Base-by-base conservation (phyloP, 352 stramenopile genomes). In the Phytophthora lateralis region DNA sequence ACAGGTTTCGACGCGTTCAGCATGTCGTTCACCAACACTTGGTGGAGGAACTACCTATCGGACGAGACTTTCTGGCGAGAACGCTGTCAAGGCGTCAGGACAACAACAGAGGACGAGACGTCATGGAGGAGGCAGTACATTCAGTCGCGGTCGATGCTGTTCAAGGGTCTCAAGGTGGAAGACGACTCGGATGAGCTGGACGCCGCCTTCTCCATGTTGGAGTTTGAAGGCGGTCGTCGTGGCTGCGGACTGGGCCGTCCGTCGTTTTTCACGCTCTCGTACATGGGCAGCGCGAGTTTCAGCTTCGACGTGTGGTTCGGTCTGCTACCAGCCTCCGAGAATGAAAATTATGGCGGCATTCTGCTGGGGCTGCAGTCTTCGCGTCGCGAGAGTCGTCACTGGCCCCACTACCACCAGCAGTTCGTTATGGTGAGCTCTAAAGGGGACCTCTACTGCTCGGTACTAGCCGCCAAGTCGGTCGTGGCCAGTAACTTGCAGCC, bases 371-470 rank as follows among this genome's bases (percentile, higher is more conserved):
- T 53, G 12, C 53, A 60, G 15, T 60, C 53, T 12, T 9, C 42
- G 2, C 24, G 35, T 39, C 30, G 44, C 4, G 44, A 42, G 12
- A 55, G 55, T 39, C 21, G 44, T 39, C 34, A 24, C 2, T 73
- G 55, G 58, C 38, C 59, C 14, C 27, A 73, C 18, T 68, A 71
- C 32, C 41, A 70, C 43, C 63, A 73, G 24, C 69, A 70, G 45
- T 63, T 73, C 21, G 60, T 71, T 10, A 52, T 64, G 27, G 52
- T 77, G 47, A 58, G 60, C 37, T 50, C 60, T 6, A n/a, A 37
- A 5, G 49, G 59, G 6, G 68, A 67, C 21, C 49, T 74, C 8
- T 66, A 71, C 44, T 74, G 69, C 60, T 71, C 64, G 0, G 55
- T 77, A 37, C 24, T 77, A 24, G 60, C 52, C 42, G 29, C 50